Evolutionary conservation across 2,329 filamentous ascomycete genomes (phyloP), one percentile per base, ranked within the genome.

Genomic region (Diaporthe citrichinensis): DNA sequence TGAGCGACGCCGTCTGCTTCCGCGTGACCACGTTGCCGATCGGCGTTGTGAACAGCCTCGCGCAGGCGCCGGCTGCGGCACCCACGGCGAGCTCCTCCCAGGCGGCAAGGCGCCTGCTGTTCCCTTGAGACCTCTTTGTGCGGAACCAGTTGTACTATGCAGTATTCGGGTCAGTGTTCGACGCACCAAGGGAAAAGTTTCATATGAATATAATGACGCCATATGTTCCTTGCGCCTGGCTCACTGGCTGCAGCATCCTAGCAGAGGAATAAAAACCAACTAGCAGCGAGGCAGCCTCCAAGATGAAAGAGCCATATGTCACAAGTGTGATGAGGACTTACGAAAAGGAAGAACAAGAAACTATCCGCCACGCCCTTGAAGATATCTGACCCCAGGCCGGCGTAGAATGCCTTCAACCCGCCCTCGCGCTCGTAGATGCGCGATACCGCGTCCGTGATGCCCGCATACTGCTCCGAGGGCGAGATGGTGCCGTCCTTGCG

Each of bases 11-110:
- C 3, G 93, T 95, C 84, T 98, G 95, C 83, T 95, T 95, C 62
- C 94, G 87, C 1, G 94, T 95, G 4, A 97, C 94, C 36, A 98
- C 91, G 79, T 96, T 97, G 67, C 94, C 90, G 34, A 97, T 89
- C 0, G 95, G 95, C 8, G 94, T 95, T 0, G 95, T 97, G 78
- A 95, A 90, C 67, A 94, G 85, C 81, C 94, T 94, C 1, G 94
- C 91, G 78, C 93, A 91, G 0, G 94, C 93, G 9, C 95, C 95
- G 0, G 95, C 94, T 0, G 93, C 82, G 39, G 94, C 89, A 9
- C 95, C 94, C 17, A 96, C 90, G 10, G 90, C 89, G 46, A 98
- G 88, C 83, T 98, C 95, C 80, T 95, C 93, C 31, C 93, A 75
- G 1, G 92, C 88, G 3, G 90, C 90, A 1, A 97, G 85, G 77